phyloP scores from a whole-genome alignment of 306 rosid genomes.

The Bauhinia variegata region DNA sequence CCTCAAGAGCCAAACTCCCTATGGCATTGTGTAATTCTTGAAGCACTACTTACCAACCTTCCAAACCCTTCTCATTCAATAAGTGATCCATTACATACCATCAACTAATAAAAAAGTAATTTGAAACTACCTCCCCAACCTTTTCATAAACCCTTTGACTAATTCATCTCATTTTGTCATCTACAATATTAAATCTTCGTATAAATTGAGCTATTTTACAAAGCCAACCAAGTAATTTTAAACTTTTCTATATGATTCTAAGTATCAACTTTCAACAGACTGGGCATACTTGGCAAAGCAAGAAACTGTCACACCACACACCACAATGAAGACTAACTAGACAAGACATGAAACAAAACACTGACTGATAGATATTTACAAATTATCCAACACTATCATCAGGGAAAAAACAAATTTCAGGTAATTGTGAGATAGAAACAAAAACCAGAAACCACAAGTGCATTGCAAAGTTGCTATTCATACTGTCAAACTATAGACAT shows the following conservation, averaged over 20 bases:
- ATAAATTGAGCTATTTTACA: not conserved
- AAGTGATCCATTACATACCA: not conserved
- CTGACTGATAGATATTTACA: not conserved
- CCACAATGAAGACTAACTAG: not conserved
- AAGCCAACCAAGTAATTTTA: not conserved
- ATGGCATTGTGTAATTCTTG: not conserved
- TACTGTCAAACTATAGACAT: too few relatives aligned
- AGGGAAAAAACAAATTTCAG: not conserved
- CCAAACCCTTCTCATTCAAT: not conserved
- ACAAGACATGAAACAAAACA: constrained; percentile 1
- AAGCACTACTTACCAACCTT: not conserved
- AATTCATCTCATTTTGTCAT: not conserved
- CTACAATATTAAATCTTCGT: not conserved
- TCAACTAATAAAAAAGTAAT: not conserved
- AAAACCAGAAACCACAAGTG: constrained; percentile 10
- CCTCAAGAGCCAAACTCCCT: not conserved
- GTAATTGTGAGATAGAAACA: constrained; percentile 12
- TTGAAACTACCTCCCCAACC: not conserved
- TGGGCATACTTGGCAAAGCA: too few relatives aligned
- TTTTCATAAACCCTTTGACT: not conserved
- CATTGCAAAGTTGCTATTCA: not conserved
- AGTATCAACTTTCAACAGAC: too few relatives aligned
- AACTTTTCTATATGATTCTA: not conserved
- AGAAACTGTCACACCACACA: too few relatives aligned
- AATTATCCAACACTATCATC: not conserved